phyloP scores from a whole-genome alignment of 2,329 filamentous ascomycete genomes.

The Diplodia corticola region DNA sequence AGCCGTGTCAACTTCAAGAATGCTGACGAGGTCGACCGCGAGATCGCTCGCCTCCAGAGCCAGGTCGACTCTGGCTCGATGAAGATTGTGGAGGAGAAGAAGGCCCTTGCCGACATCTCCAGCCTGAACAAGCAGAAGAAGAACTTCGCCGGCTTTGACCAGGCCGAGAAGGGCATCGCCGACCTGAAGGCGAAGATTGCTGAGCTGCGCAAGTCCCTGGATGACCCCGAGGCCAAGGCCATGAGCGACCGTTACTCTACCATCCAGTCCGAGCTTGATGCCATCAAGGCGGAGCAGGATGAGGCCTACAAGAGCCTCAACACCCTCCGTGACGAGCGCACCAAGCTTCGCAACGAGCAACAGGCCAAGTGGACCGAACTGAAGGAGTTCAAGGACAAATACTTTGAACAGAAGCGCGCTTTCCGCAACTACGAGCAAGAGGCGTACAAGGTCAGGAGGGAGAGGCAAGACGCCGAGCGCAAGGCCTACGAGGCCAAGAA shows the following conservation, averaged over 20 bases:
- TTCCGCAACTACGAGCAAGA: constrained; percentile 81
- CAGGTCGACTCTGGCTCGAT: constrained; percentile 86
- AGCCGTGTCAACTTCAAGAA: constrained; percentile 82
- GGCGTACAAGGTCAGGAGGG: constrained; percentile 70
- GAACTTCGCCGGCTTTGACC: constrained; percentile 82
- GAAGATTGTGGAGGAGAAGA: constrained; percentile 97
- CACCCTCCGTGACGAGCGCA: constrained; percentile 78
- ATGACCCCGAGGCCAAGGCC: constrained; percentile 88
- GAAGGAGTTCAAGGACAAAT: constrained; percentile 85
- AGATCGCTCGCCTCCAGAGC: constrained; percentile 78
- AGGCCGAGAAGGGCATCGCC: constrained; percentile 84
- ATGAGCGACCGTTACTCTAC: constrained; percentile 82
- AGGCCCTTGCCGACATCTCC: constrained; percentile 80
- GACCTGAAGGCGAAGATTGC: constrained; percentile 84
- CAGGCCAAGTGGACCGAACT: constrained; percentile 81
- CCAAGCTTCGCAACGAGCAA: constrained; percentile 79
- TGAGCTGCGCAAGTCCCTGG: constrained; percentile 82
- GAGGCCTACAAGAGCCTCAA: constrained; percentile 86
- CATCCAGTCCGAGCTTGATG: constrained; percentile 84
- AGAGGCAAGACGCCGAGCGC: constrained; percentile 79
- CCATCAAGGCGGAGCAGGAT: constrained; percentile 90
- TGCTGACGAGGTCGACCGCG: constrained; percentile 79
- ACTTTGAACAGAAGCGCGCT: constrained; percentile 80
- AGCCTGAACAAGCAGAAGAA: constrained; percentile 86
- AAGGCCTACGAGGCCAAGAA: constrained; percentile 70